Percentiles rank a stretch among this genome's conserved stretches.
These are phyloP conservation scores for Hypericum androsaemum DNA, from an alignment of 345 rosid species.

Conservation along the genomic window DNA sequence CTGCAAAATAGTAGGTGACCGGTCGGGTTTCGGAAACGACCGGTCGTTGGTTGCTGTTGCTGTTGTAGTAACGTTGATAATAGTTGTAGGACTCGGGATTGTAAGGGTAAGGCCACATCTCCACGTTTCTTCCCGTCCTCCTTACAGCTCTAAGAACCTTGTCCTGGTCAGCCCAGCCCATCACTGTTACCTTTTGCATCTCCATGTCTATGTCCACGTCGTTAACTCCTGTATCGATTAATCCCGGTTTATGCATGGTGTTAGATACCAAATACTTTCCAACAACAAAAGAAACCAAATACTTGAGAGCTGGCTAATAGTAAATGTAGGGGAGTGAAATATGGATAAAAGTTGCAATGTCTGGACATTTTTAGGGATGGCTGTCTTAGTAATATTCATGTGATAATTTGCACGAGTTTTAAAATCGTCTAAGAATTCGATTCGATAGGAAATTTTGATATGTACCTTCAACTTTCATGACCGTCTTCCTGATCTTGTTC, in stretches of 20 bases:
- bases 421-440: no score
- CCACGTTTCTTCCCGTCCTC: conserved; percentile 42
- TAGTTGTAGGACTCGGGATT: conserved; percentile 37
- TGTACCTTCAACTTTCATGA: conserved; percentile 51
- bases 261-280: background rate
- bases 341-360: background rate
- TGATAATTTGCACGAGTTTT: no score
- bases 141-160: conserved; percentile 56
- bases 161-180: conserved; percentile 55
- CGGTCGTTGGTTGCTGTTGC: background rate
- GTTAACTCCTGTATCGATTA: conserved; percentile 43
- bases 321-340: background rate
- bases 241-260: background rate
- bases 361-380: no score
- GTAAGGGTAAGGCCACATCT: conserved; percentile 64
- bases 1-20: background rate
- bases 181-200: conserved; percentile 68
- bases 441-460: no score
- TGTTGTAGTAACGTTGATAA: conserved; percentile 15
- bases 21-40: background rate
- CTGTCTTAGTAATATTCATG: no score
- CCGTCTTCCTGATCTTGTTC: conserved; percentile 45
- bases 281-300: background rate
- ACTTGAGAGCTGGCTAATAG: background rate
- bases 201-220: conserved; percentile 45